phyloP scores from a whole-genome alignment of 1,139 yeast genomes.

The Komagataea norvegica region DNA sequence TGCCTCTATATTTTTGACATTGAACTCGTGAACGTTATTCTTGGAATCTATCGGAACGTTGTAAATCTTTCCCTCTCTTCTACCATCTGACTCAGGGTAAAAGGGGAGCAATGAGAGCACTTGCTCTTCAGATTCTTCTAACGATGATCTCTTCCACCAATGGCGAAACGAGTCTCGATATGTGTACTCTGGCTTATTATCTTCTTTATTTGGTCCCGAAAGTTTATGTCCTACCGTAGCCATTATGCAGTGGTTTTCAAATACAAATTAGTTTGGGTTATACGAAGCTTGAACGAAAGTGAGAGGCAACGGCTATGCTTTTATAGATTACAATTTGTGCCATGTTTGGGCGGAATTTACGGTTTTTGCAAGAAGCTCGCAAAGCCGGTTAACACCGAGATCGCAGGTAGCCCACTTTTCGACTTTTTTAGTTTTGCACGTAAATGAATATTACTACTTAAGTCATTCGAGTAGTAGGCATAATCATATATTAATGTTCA shows the following conservation, averaged over 20 bases:
- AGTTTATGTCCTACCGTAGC: too few relatives aligned
- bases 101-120: conserved; percentile 52
- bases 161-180: conserved; percentile 40
- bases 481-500: too few relatives aligned
- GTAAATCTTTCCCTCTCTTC: conserved; percentile 42
- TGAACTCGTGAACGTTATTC: conserved; percentile 55
- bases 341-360: conserved; percentile 4
- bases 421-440: neutral
- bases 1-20: conserved; percentile 24
- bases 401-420: too few relatives aligned
- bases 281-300: too few relatives aligned
- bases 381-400: too few relatives aligned
- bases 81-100: conserved; percentile 51
- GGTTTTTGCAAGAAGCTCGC: conserved; percentile 3
- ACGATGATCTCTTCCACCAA: conserved; percentile 38
- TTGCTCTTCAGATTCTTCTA: conserved; percentile 39
- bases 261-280: too few relatives aligned
- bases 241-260: too few relatives aligned
- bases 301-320: too few relatives aligned
- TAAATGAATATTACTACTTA: too few relatives aligned
- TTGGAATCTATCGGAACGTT: conserved; percentile 47
- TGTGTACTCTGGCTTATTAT: too few relatives aligned
- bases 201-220: too few relatives aligned
- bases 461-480: too few relatives aligned
- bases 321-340: neutral